phyloP scores from a whole-genome alignment of 129 eudicot species.

The Ambrosia artemisiifolia region DNA sequence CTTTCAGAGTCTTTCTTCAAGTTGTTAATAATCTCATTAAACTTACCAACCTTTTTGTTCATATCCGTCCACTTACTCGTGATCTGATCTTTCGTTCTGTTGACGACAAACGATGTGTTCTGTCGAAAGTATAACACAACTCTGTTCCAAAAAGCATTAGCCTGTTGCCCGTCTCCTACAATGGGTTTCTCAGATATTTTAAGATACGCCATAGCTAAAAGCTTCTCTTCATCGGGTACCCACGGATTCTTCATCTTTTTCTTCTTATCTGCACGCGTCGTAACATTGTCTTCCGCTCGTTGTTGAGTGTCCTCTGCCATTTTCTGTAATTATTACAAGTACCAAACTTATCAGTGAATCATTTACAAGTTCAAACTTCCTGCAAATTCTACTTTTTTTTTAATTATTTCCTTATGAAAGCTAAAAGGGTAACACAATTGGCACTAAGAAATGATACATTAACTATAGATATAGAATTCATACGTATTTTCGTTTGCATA shows the following conservation, averaged over 20 bases:
- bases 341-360: too few relatives aligned
- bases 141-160: background rate
- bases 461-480: background rate
- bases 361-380: too few relatives aligned
- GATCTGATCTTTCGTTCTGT: background rate
- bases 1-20: background rate
- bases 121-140: background rate
- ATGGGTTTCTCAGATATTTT: background rate
- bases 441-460: background rate
- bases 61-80: background rate
- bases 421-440: too few relatives aligned
- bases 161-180: background rate
- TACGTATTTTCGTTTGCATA: background rate
- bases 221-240: background rate
- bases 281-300: too few relatives aligned
- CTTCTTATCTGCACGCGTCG: background rate
- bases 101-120: background rate
- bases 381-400: too few relatives aligned
- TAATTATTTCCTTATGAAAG: too few relatives aligned
- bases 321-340: background rate
- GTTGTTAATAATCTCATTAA: background rate
- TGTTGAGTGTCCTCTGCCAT: background rate
- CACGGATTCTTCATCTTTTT: background rate
- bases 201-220: background rate
- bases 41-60: conserved; percentile 1